Evolutionary conservation across 2,329 filamentous ascomycete species (phyloP), one percentile per base, ranked within the genome.

Genomic region (Fusarium lateritium): DNA sequence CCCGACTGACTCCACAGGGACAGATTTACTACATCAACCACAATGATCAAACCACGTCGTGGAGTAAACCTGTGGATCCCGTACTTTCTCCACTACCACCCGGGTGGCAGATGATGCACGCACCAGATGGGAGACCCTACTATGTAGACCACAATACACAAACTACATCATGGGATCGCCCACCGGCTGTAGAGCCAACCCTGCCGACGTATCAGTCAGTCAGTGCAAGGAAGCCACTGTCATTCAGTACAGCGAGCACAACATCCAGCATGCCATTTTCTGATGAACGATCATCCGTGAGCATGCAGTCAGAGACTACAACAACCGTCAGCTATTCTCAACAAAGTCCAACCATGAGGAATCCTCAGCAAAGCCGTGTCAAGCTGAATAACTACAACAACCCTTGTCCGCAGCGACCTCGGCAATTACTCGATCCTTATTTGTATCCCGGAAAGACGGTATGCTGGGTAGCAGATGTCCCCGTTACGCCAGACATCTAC

Each of bases 11-110:
- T 28, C 49, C 49, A 3, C 17, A 42, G 5, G 36, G 49, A 5
- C 49, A 28, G 36, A 28, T 52, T 17, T 52, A 52, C 17, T 52
- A 52, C 4, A n/a, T 42, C n/a, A 52, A 52, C 5, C 49, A 52
- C 4, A 8, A 4, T 3, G 17, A 26, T 13, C 49, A 52, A 21
- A 52, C 36, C 5, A 52, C 49, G n/a, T n/a, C n/a, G n/a, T n/a
- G n/a, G n/a, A n/a, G n/a, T n/a, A n/a, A 21, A 13, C 49, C 49
- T 21, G n/a, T n/a, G 19, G 2, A 3, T 31, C 49, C 34, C 0
- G 22, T 11, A 3, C n/a, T 52, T 6, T 1, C 49, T 31, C 17
- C 36, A 3, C 14, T 52, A 2, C 36, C 49, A 2, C 36, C 36
- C 6, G 49, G 49, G 0, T 52, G 49, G 49, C 34, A 52, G 17